These are phyloP conservation scores for Aspergillus asperescens DNA, from an alignment of 495 filamentous ascomycete species.

Conservation along the genomic window DNA sequence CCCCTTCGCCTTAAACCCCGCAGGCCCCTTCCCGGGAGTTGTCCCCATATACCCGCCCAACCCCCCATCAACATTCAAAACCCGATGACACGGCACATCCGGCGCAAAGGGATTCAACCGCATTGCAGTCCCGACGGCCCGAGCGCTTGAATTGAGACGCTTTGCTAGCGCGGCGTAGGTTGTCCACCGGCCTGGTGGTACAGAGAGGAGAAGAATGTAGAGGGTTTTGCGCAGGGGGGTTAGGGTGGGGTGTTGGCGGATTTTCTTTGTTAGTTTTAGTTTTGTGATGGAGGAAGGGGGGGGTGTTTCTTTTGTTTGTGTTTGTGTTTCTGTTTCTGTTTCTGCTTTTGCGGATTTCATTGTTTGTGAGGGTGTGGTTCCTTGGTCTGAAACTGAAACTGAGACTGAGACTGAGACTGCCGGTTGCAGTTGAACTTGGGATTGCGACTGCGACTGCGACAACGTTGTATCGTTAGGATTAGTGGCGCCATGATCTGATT, in stretches of 20 bases:
- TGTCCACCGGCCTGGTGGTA: slow-evolving; percentile 64
- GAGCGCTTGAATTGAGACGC: slow-evolving; percentile 62
- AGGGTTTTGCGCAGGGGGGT: slow-evolving; percentile 55
- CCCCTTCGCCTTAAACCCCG: slow-evolving; percentile 10
- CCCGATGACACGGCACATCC: slow-evolving; percentile 49
- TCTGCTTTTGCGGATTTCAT: not conserved
- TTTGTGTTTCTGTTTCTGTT: slow-evolving; percentile 19
- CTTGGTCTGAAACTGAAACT: too few relatives aligned
- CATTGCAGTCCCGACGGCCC: slow-evolving; percentile 76
- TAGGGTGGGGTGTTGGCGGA: slow-evolving; percentile 37
- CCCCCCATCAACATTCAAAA: slow-evolving; percentile 25
- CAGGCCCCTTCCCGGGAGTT: slow-evolving; percentile 7
- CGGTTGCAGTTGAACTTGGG: too few relatives aligned
- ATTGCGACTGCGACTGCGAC: too few relatives aligned
- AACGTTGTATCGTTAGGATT: not conserved
- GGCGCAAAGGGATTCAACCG: slow-evolving; percentile 67
- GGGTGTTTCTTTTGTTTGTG: not conserved
- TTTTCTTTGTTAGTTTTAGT: slow-evolving; percentile 25
- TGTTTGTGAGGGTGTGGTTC: not conserved
- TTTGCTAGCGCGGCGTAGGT: slow-evolving; percentile 68
- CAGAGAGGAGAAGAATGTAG: slow-evolving; percentile 62
- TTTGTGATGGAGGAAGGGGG: too few relatives aligned
- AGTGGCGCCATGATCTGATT: slow-evolving; percentile 1
- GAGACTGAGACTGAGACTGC: too few relatives aligned
- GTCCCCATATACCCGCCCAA: slow-evolving; percentile 22